These are phyloP conservation scores for Wickerhamiella nectarea DNA, from an alignment of 805 yeast species.

Conservation along the genomic window DNA sequence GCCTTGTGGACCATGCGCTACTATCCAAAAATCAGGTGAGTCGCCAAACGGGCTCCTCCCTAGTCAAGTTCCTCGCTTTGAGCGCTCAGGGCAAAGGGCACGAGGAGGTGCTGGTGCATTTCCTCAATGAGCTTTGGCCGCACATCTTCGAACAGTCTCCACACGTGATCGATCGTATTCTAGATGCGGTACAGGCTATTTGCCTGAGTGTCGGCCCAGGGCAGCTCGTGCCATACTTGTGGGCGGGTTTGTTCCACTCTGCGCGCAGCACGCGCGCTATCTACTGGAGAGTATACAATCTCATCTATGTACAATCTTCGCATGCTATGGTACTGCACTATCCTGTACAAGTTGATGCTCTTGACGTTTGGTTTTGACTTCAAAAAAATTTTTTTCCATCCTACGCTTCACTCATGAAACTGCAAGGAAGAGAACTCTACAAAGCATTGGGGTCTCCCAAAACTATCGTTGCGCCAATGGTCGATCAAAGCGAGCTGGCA, in stretches of 20 bases:
- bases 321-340: conserved; percentile 74
- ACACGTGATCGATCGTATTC: conserved; percentile 71
- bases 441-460: conserved; percentile 59
- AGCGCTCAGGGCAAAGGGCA: conserved; percentile 61
- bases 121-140: conserved; percentile 70
- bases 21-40: conserved; percentile 86
- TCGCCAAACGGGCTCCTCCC: conserved; percentile 89
- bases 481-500: conserved; percentile 89
- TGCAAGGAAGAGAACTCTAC: conserved; percentile 55
- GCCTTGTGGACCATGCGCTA: conserved; percentile 76
- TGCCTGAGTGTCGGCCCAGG: conserved; percentile 68
- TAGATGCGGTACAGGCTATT: conserved; percentile 67
- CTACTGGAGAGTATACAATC: conserved; percentile 76
- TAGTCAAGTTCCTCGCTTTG: conserved; percentile 66
- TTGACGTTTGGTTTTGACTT: conserved; percentile 34
- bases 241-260: conserved; percentile 89
- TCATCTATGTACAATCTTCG: conserved; percentile 55
- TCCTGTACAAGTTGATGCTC: conserved; percentile 38
- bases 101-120: conserved; percentile 75
- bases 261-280: conserved; percentile 74
- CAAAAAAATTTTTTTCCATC: too few relatives aligned
- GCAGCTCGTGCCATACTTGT: conserved; percentile 52
- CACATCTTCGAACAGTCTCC: conserved; percentile 91
- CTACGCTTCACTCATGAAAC: conserved; percentile 18
- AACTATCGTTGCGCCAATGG: conserved; percentile 96